These are phyloP conservation scores for Hypoxylon sp. DNA, from an alignment of 2,329 filamentous ascomycete genomes.

Conservation along the genomic window DNA sequence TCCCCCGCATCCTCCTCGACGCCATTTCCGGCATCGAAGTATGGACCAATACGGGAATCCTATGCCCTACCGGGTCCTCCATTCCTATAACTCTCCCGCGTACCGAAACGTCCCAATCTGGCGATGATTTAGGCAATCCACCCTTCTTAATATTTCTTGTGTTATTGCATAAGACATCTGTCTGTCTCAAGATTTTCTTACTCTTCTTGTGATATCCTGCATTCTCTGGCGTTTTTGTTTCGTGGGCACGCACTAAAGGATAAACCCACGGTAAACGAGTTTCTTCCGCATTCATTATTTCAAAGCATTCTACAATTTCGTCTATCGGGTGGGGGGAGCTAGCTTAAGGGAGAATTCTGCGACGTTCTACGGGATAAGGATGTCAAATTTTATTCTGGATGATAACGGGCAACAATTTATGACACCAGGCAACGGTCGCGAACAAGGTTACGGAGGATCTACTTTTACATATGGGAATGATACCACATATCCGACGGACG, in stretches of 20 bases:
- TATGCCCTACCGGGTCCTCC: constrained; percentile 66
- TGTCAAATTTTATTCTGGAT: constrained; percentile 41
- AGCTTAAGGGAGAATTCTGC: constrained; percentile 11
- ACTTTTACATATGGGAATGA: constrained; percentile 34
- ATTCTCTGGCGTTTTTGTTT: constrained; percentile 42
- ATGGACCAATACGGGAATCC: constrained; percentile 52
- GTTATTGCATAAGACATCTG: constrained; percentile 5
- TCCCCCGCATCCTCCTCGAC: constrained; percentile 55
- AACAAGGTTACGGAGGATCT: constrained; percentile 22
- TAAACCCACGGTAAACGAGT: constrained; percentile 4
- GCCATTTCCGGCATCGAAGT: constrained; percentile 59
- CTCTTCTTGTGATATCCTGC: constrained; percentile 40
- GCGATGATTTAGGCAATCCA: constrained; percentile 57
- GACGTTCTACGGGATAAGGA: constrained; percentile 18
- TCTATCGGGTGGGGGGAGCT: constrained; percentile 10
- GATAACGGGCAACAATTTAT: constrained; percentile 43
- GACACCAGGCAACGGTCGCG: constrained; percentile 45
- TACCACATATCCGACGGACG: constrained; percentile 41
- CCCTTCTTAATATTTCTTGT: neutral
- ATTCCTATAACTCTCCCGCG: constrained; percentile 72
- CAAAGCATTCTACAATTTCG: constrained; percentile 22
- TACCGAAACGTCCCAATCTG: constrained; percentile 70
- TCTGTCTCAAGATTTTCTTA: constrained; percentile 17
- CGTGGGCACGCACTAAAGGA: constrained; percentile 24
- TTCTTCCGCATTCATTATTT: constrained; percentile 29